Base-by-base conservation (phyloP, 768 basidiomycete genomes). In the Pulveroboletus sp. region DNA sequence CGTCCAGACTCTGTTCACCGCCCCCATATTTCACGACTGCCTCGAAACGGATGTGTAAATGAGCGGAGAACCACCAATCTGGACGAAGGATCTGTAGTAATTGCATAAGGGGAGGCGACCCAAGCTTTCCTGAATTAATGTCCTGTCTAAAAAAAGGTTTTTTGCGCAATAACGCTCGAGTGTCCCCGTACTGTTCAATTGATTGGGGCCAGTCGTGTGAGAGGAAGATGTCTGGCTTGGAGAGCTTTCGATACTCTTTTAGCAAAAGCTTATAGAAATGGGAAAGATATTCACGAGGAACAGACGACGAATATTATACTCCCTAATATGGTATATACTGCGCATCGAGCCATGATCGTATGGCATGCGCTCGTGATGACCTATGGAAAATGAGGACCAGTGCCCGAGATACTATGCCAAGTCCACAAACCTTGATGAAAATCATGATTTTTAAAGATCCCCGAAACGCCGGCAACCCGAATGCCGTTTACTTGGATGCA, bases 181-280 rank as follows among this genome's bases (percentile, higher is more conserved):
- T 66, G 60, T 97, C 78, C 15, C 94, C 93, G 55, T 93, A 76
- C 8, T 82, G 81, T 51, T 88, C 92, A 47, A 99, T 93, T 2
- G 76, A 76, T 37, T 80, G 77, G 0, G 96, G 96, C 96, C 95
- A 99, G 68, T 98, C 96, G 64, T 99, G 95, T 2, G 94, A 97
- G 32, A 98, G 76, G 73, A 97, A 90, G 26, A 98, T 78, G 27
- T 82, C 69, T 6, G 84, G 78, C 9, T 76, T 73, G 5, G 83
- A 75, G 33, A 87, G 73, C 87, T 77, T 49, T 49, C 27, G 11
- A 44, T 26, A 5, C 6, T 30, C 47, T 44, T n/a, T 49, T 21
- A 50, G 39, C 11, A 36, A 35, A 31, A 17, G 11, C 6, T 26
- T 26, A 17, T 26, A 6, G 8, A 2, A 9, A 31, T 50, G 24